These are phyloP conservation scores for Fraxinus pennsylvanica DNA, from an alignment of 257 asterid genomes.

Conservation along the genomic window DNA sequence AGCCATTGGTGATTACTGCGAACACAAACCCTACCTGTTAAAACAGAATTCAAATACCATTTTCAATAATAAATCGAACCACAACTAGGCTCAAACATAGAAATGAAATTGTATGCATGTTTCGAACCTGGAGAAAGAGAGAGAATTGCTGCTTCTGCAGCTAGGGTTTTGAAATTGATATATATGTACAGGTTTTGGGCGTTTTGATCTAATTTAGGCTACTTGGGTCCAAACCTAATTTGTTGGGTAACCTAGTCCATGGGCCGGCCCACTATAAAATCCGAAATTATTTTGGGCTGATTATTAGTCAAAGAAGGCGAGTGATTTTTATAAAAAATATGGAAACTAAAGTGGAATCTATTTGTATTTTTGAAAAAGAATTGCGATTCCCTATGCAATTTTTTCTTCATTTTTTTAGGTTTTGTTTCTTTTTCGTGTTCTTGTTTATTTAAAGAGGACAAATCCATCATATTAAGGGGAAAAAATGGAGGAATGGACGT, in stretches of 20 bases:
- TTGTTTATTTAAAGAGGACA: too few species aligned
- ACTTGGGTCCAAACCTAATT: not conserved
- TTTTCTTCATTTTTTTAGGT: too few species aligned
- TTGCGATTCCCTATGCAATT: too few species aligned
- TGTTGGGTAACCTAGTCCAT: not conserved
- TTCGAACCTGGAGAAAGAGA: not conserved
- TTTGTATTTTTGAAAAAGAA: too few species aligned
- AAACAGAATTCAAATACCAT: not conserved
- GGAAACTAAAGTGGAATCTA: too few species aligned
- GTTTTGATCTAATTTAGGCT: not conserved
- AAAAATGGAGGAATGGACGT: too few species aligned
- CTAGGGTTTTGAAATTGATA: not conserved
- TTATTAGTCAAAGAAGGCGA: too few species aligned
- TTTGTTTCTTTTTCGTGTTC: too few species aligned
- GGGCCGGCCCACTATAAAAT: not conserved
- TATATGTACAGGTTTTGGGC: not conserved
- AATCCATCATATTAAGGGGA: too few species aligned
- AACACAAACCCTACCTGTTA: not conserved
- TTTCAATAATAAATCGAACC: not conserved
- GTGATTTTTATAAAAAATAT: too few species aligned
- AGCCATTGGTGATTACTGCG: not conserved
- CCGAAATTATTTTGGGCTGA: not conserved
- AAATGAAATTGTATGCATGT: not conserved
- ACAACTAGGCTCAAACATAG: not conserved
- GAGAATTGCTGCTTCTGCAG: not conserved